Evolutionary conservation across 2,329 filamentous ascomycete genomes (phyloP), one percentile per base, ranked within the genome.

Genomic region (Neophaeococcomyces mojaviensis): DNA sequence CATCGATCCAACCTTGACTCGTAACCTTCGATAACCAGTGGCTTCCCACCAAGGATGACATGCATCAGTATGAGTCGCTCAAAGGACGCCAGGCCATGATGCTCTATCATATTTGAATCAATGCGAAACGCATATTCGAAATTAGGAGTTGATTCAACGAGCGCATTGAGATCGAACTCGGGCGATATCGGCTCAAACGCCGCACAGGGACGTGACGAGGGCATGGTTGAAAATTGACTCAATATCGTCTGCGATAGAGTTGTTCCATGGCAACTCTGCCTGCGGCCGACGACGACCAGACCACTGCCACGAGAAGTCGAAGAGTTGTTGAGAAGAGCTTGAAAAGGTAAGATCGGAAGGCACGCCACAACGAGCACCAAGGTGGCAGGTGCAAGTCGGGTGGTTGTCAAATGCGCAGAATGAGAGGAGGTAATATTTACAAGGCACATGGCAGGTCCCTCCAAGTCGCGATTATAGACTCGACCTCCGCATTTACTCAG

Each of bases 101-200:
- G 76, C 48, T 84, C 79, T 56, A 97, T 86, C 63, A 87, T 84
- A 26, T 86, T 76, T 52, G 79, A 84, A 4, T 84, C 83, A 30
- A 97, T 84, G 39, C 88, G 81, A 41, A 84, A 78, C 6, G 85
- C 89, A 78, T 85, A 92, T 64, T 88, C 81, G 59, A 98, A 94
- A 60, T 94, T 95, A 2, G 82, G 74, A 0, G 84, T 86, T 7
- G 76, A 75, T 47, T 92, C 82, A 13, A 97, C 86, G 1, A 97
- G 72, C 1, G 70, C 68, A 32, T 79, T 70, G 13, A 97, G 72
- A 61, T 97, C 84, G 47, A 97, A 79, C 59, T 90, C 80, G 0
- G 89, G 89, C 0, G 88, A 79, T 38, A 97, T 86, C 1, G 90
- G 89, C 64, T 94, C 88, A 64, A 97, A 97, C 42, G 88, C 87